A percentile compares a stretch with the other conserved stretches of the same genome.
These are phyloP conservation scores for Lotus japonicus DNA, from an alignment of 306 rosid species.

Conservation along the genomic window DNA sequence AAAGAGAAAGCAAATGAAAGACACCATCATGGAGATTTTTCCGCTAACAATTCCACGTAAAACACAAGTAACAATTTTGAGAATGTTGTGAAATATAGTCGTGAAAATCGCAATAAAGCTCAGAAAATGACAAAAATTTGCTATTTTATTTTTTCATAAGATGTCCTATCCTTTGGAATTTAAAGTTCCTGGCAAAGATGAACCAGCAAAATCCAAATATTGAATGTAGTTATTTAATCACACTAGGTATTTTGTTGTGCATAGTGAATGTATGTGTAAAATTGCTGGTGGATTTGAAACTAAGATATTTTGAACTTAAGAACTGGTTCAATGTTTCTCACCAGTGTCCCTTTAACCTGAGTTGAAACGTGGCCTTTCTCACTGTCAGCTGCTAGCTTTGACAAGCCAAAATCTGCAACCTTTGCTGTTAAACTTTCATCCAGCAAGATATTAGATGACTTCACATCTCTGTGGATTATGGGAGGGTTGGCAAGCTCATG, in stretches of 20 bases:
- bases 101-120: too few relatives aligned
- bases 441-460: constrained; percentile 70
- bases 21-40: background rate
- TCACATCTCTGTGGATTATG: constrained; percentile 89
- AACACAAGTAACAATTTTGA: background rate
- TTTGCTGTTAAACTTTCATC: constrained; percentile 82
- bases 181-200: background rate
- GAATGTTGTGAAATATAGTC: too few relatives aligned
- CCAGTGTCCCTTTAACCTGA: constrained; percentile 95
- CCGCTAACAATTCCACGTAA: background rate
- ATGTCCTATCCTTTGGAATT: background rate
- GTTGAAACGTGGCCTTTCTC: constrained; percentile 86
- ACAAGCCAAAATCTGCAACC: constrained; percentile 97
- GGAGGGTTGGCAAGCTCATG: constrained; percentile 98
- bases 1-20: background rate
- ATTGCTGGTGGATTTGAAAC: background rate
- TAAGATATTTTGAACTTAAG: background rate
- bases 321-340: constrained; percentile 25
- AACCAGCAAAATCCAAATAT: constrained; percentile 1
- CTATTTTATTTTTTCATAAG: background rate
- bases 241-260: background rate
- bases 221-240: background rate
- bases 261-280: background rate
- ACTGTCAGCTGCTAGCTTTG: constrained; percentile 69
- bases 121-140: background rate